phyloP scores from a whole-genome alignment of 257 asterid species.

The Ilex aquifolium region DNA sequence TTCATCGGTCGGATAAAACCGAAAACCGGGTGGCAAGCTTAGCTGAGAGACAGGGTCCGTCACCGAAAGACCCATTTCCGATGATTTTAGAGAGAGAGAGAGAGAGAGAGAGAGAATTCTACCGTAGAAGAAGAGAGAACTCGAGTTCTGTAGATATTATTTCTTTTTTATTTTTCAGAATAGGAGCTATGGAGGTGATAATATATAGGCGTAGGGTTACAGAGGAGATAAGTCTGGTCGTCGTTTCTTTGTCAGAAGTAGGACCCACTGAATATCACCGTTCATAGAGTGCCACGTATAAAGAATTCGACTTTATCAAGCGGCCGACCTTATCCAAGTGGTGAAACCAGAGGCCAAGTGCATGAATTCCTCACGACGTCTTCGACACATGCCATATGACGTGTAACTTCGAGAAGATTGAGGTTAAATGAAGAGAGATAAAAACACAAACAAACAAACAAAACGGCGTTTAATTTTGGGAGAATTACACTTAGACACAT shows the following conservation, averaged over 20 bases:
- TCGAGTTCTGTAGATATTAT: background rate
- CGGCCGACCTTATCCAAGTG: constrained; percentile 48
- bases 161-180: constrained; percentile 7
- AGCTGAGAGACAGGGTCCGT: constrained; percentile 70
- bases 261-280: constrained; percentile 34
- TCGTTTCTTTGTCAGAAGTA: constrained; percentile 29
- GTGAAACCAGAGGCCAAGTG: constrained; percentile 25
- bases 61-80: constrained; percentile 55
- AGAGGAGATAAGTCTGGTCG: constrained; percentile 41
- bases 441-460: too few relatives aligned
- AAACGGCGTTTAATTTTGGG: too few relatives aligned
- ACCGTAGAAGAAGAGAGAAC: background rate
- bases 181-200: constrained; percentile 17
- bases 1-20: constrained; percentile 85
- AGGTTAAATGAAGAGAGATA: too few relatives aligned
- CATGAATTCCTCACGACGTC: constrained; percentile 22
- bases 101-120: background rate
- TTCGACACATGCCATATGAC: too few relatives aligned
- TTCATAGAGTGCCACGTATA: constrained; percentile 42
- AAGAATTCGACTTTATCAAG: constrained; percentile 26
- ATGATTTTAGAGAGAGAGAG: background rate
- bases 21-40: constrained; percentile 84
- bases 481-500: too few relatives aligned
- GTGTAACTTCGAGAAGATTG: too few relatives aligned
- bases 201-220: constrained; percentile 21